phyloP scores from a whole-genome alignment of 108 stramenopile species.

The Bacterosira constricta region DNA sequence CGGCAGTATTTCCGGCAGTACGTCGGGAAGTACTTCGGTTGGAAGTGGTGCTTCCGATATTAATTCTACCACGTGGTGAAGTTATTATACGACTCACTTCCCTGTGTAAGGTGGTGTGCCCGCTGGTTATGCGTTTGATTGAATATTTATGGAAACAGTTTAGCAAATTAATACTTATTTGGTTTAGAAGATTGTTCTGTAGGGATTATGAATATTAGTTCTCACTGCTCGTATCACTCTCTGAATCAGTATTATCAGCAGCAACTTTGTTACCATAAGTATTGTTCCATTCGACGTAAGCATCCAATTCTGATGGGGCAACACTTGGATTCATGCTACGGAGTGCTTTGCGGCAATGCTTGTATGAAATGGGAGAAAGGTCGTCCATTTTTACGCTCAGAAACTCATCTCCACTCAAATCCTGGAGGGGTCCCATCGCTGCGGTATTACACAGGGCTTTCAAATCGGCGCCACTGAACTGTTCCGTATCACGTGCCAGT shows the following conservation, averaged over 20 bases:
- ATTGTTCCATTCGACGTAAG: conserved; percentile 80
- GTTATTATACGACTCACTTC: no score
- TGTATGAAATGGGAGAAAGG: conserved; percentile 88
- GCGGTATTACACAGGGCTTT: conserved; percentile 66
- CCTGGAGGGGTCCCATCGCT: conserved; percentile 67
- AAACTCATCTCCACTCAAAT: conserved; percentile 69
- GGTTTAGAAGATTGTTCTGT: no score
- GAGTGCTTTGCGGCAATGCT: conserved; percentile 86
- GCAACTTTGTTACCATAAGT: conserved; percentile 67
- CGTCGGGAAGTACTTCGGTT: no score
- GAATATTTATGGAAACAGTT: no score
- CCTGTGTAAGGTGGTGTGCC: no score
- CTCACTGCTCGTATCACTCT: conserved; percentile 12
- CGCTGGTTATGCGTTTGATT: no score
- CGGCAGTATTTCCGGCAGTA: no score
- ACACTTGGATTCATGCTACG: conserved; percentile 87
- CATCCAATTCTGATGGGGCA: conserved; percentile 75
- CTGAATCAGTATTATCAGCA: conserved; percentile 55
- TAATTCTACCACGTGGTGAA: no score
- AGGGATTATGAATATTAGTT: no score
- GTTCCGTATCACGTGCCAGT: conserved; percentile 69
- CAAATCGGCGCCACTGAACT: conserved; percentile 75
- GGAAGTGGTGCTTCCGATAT: no score
- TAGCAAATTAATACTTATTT: no score
- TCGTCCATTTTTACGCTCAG: conserved; percentile 70